These are phyloP conservation scores for Magnusiomyces fungicola DNA, from an alignment of 1,139 yeast species.

Conservation along the genomic window DNA sequence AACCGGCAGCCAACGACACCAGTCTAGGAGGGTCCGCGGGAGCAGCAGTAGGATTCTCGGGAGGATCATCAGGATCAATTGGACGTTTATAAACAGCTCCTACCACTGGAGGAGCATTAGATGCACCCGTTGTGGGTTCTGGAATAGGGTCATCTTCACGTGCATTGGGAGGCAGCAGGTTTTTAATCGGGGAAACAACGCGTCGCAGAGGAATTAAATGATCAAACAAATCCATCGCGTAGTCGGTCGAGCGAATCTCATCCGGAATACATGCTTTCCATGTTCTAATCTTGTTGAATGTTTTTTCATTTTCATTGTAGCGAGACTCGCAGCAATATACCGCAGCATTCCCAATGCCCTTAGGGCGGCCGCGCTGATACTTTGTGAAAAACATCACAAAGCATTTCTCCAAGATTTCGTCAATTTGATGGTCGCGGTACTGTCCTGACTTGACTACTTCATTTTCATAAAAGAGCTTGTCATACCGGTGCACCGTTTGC, in stretches of 20 bases:
- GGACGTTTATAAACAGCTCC: conserved; percentile 86
- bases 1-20: no score
- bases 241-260: conserved; percentile 81
- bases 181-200: conserved; percentile 78
- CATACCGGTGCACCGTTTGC: conserved; percentile 91
- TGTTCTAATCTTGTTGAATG: conserved; percentile 89
- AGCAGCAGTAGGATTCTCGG: conserved; percentile 52
- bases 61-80: conserved; percentile 62
- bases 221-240: conserved; percentile 53
- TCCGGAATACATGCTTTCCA: conserved; percentile 99
- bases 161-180: conserved; percentile 67
- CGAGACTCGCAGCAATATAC: conserved; percentile 93
- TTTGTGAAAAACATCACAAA: conserved; percentile 91
- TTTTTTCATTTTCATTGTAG: conserved; percentile 83
- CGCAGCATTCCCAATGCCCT: conserved; percentile 56
- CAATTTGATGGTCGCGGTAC: conserved; percentile 86
- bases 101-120: conserved; percentile 84
- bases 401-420: conserved; percentile 87
- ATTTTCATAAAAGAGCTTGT: conserved; percentile 80
- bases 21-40: conserved; percentile 32
- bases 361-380: conserved; percentile 90
- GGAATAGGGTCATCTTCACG: conserved; percentile 68
- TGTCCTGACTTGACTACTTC: conserved; percentile 97
- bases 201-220: conserved; percentile 47
- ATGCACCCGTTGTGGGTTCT: conserved; percentile 69